A percentile compares a stretch with the other conserved stretches of the same genome.
phyloP scores from a whole-genome alignment of 2,329 filamentous ascomycete genomes.

The Cercospora beticola region DNA sequence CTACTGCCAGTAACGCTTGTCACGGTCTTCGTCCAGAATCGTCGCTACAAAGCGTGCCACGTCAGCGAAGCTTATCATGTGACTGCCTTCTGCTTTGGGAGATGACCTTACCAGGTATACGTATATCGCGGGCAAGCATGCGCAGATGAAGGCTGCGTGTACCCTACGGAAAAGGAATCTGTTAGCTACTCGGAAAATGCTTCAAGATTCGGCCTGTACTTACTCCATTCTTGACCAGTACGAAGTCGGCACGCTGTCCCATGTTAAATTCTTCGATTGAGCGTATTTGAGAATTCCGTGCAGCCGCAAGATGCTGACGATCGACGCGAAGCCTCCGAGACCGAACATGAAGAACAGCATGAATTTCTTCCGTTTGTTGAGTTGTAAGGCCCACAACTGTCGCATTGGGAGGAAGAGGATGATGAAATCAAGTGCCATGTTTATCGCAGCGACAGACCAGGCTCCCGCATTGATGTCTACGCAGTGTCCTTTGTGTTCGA shows the following conservation, averaged over 20 bases:
- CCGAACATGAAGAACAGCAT: conserved; percentile 21
- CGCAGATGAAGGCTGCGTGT: conserved; percentile 6
- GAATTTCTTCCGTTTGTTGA: conserved; percentile 20
- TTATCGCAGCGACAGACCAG: conserved; percentile 16
- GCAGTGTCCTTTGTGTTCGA: conserved; percentile 10
- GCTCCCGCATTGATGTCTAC: conserved; percentile 12
- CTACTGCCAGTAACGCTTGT: not conserved
- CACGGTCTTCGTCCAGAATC: not conserved
- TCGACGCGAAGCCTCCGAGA: conserved; percentile 17
- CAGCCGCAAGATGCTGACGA: conserved; percentile 20
- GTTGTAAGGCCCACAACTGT: conserved; percentile 5
- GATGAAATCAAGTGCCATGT: conserved; percentile 15
- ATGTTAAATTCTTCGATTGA: conserved; percentile 8
- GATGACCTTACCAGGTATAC: not conserved
- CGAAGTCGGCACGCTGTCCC: conserved; percentile 4
- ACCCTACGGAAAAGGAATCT: not conserved
- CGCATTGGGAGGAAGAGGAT: conserved; percentile 14
- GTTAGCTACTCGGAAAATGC: not conserved
- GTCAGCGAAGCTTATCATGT: not conserved
- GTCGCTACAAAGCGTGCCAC: not conserved
- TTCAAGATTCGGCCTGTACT: not conserved
- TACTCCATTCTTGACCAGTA: conserved; percentile 9
- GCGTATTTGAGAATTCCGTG: conserved; percentile 17
- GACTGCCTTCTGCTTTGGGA: not conserved
- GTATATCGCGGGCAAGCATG: conserved; percentile 5